These are phyloP conservation scores for Populus euphratica DNA, from an alignment of 345 rosid genomes.

Conservation along the genomic window DNA sequence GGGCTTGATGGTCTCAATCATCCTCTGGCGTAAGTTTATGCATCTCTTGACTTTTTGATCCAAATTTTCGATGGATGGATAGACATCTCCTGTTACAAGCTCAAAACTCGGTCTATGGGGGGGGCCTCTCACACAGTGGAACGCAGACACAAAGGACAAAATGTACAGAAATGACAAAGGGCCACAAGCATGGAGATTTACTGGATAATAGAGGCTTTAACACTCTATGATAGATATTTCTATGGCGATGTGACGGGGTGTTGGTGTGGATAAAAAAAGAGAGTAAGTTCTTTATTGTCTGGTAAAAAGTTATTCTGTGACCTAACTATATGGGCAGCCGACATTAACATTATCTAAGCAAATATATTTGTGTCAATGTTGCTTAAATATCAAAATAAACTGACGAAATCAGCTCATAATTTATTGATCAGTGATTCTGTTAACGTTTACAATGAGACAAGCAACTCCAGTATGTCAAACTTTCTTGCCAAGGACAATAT, in stretches of 20 bases:
- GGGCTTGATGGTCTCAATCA: conserved; percentile 5
- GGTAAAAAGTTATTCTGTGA: background rate
- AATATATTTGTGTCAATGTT: background rate
- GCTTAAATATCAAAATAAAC: background rate
- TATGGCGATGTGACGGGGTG: background rate
- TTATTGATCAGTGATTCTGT: background rate
- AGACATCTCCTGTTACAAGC: background rate
- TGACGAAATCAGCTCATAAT: background rate
- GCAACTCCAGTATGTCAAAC: background rate
- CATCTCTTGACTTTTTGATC: conserved; percentile 22
- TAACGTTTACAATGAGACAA: background rate
- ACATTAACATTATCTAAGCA: background rate
- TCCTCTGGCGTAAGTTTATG: conserved; percentile 28
- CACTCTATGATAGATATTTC: background rate
- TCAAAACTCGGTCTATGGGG: background rate
- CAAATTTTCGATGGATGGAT: background rate
- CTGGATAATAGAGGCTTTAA: background rate
- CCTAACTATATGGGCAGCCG: background rate
- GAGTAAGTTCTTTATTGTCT: background rate
- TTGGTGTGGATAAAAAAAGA: background rate
- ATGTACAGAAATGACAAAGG: background rate
- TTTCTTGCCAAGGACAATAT: background rate
- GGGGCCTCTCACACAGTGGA: background rate
- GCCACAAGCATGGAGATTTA: background rate
- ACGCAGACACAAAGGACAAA: conserved; percentile 19